phyloP scores from a whole-genome alignment of 768 basidiomycete species.

The Leccinum obscurum region DNA sequence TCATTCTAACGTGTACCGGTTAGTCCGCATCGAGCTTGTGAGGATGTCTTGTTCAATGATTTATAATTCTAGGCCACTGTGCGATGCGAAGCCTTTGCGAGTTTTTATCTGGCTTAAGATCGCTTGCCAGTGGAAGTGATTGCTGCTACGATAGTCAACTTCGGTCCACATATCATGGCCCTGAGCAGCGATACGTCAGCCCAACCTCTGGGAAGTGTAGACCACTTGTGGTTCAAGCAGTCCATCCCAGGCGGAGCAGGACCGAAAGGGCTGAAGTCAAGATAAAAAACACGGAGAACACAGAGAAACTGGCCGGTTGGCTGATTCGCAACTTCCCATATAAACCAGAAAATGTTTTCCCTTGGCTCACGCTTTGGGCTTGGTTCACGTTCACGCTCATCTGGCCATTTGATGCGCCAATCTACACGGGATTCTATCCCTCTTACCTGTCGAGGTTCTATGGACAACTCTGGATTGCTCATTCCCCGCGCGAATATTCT shows the following conservation, averaged over 20 bases:
- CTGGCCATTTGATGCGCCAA: constrained; percentile 15
- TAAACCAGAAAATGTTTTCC: background rate
- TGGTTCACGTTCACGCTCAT: constrained; percentile 16
- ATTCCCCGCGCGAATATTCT: constrained; percentile 23
- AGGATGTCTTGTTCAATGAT: background rate
- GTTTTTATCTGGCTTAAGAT: background rate
- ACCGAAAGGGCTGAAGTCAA: too few species aligned
- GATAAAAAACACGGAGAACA: too few species aligned
- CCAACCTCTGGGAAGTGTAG: too few species aligned
- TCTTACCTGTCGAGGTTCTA: constrained; percentile 21
- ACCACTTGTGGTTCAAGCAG: too few species aligned
- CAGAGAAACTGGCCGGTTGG: too few species aligned
- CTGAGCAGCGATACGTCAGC: too few species aligned
- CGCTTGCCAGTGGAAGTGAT: background rate
- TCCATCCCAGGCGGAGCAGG: too few species aligned
- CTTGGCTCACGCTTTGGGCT: constrained; percentile 20
- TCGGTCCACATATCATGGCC: too few species aligned
- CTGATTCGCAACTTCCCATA: too few species aligned
- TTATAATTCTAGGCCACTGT: background rate
- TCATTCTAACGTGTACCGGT: constrained; percentile 3
- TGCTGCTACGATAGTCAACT: too few species aligned
- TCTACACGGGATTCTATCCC: constrained; percentile 9
- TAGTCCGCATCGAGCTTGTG: background rate
- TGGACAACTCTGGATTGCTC: constrained; percentile 27
- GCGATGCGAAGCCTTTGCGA: background rate